Percentiles rank a stretch among this genome's conserved stretches.
Evolutionary conservation across 2,329 filamentous ascomycete genomes (phyloP).

Genomic region (Colletotrichum sp.): DNA sequence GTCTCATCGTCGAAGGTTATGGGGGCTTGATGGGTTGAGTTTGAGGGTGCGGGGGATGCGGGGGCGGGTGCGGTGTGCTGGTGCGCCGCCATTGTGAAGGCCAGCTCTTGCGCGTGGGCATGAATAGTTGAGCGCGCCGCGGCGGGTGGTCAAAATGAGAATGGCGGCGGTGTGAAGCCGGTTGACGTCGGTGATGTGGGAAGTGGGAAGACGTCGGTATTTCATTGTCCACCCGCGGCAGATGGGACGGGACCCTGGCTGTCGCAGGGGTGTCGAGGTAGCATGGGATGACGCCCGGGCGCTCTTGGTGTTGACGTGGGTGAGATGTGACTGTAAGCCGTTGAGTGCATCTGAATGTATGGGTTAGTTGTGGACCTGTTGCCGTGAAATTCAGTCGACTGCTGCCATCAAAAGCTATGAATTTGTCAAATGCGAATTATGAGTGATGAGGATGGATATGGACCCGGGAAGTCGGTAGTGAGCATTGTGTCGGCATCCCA

Average conservation of each 20-base stretch:
- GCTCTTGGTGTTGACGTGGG: neutral
- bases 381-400: neutral
- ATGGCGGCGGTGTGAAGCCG: neutral
- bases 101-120: neutral
- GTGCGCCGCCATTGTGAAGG: neutral
- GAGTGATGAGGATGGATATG: neutral
- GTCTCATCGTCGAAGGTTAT: neutral
- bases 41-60: neutral
- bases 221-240: neutral
- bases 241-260: neutral
- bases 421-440: neutral
- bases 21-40: neutral
- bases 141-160: accelerated
- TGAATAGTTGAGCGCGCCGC: accelerated
- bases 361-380: too few relatives aligned
- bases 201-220: neutral
- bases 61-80: neutral
- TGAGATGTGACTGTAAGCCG: neutral
- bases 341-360: accelerated
- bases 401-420: accelerated
- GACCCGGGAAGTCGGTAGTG: neutral
- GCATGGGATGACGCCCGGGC: neutral
- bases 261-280: neutral
- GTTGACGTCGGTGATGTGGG: neutral
- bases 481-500: neutral